These are phyloP conservation scores for Acanthamoeba sp. DNA, from an alignment of 208 protist genomes.

Conservation along the genomic window DNA sequence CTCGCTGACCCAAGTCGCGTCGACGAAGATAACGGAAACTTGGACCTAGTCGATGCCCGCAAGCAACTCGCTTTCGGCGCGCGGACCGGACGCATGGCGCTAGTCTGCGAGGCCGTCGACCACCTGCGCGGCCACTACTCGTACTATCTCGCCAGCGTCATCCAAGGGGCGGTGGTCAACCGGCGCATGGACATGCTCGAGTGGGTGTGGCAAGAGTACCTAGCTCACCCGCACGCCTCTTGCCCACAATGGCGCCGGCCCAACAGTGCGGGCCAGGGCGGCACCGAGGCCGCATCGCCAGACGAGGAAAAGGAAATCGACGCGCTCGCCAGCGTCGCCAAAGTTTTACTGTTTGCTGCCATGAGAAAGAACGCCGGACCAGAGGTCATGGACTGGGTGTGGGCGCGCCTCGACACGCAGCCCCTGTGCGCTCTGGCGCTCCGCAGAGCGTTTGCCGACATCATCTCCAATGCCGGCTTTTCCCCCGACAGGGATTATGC, in stretches of 20 bases:
- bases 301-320: background rate
- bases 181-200: conserved; percentile 1
- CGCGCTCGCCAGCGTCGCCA: background rate
- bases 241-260: background rate
- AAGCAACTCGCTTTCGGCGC: background rate
- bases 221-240: background rate
- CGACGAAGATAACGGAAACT: background rate
- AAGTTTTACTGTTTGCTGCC: background rate
- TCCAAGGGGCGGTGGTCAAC: background rate
- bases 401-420: background rate
- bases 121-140: background rate
- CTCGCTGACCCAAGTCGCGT: background rate
- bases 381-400: conserved; percentile 7
- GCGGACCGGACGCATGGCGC: background rate
- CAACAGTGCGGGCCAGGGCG: background rate
- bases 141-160: background rate
- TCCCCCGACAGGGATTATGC: background rate
- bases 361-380: background rate
- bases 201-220: background rate
- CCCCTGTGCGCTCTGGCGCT: background rate
- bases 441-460: background rate
- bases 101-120: background rate
- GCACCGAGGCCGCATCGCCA: background rate
- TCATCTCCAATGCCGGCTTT: background rate
- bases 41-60: background rate